A percentile compares a stretch with the other conserved stretches of the same genome.
phyloP scores from a whole-genome alignment of 768 basidiomycete species.

The Psilocybe cyanescens region DNA sequence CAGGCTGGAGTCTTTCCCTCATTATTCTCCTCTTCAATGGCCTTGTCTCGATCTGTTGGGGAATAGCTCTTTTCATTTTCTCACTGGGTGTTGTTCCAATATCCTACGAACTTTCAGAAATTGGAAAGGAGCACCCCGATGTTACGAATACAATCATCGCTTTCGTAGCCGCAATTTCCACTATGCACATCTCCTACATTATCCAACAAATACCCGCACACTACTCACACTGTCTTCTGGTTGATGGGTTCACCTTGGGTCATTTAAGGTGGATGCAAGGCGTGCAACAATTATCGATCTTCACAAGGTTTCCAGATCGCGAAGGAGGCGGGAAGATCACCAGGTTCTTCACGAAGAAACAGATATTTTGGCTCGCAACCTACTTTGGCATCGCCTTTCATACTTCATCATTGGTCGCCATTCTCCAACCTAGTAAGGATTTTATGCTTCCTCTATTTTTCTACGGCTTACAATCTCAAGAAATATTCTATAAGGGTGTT shows the following conservation, averaged over 20 bases:
- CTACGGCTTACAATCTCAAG: neutral
- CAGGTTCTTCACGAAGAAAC: neutral
- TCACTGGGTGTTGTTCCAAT: constrained; percentile 3
- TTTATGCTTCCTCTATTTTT: neutral
- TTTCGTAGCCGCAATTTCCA: constrained; percentile 7
- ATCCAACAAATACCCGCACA: constrained; percentile 1
- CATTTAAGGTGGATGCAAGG: constrained; percentile 12
- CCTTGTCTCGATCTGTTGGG: constrained; percentile 1
- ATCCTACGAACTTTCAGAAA: neutral
- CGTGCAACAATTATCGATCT: constrained; percentile 3
- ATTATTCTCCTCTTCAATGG: constrained; percentile 5
- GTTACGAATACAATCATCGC: constrained; percentile 4
- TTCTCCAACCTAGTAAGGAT: constrained; percentile 8
- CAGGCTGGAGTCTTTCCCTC: neutral
- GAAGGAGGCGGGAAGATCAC: neutral
- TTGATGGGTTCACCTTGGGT: constrained; percentile 2
- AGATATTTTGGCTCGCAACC: neutral
- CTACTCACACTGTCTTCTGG: constrained; percentile 4
- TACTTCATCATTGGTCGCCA: constrained; percentile 11
- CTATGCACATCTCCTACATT: constrained; percentile 7
- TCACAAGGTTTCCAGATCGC: neutral
- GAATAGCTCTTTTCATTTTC: constrained; percentile 9
- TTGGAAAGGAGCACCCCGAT: neutral
- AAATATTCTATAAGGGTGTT: constrained; percentile 4
- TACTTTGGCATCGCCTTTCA: constrained; percentile 8